These are phyloP conservation scores for Castanopsis chinensis DNA, from an alignment of 306 rosid genomes.

Conservation along the genomic window DNA sequence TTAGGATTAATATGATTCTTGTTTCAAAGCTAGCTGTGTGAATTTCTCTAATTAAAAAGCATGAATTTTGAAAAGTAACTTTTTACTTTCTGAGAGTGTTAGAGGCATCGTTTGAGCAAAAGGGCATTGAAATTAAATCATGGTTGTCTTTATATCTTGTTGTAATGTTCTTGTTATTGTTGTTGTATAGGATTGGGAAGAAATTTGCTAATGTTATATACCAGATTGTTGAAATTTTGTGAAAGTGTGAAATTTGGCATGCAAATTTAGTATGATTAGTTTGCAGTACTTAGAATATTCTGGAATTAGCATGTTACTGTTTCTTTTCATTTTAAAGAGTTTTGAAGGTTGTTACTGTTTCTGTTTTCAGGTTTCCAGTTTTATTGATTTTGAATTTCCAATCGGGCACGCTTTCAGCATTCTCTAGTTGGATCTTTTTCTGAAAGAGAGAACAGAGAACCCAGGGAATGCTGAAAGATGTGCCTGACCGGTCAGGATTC, in stretches of 20 bases:
- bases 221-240: neutral
- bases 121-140: no score
- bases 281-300: neutral
- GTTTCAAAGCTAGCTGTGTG: no score
- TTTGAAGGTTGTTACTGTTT: neutral
- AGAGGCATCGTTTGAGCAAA: no score
- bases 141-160: no score
- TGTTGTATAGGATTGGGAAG: no score
- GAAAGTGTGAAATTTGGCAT: no score
- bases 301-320: neutral
- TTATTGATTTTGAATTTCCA: neutral
- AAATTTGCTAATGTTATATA: neutral
- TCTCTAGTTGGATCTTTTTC: slow-evolving; percentile 10
- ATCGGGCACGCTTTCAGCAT: slow-evolving; percentile 9
- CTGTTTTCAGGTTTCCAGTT: slow-evolving; percentile 24
- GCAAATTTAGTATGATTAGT: neutral
- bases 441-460: slow-evolving; percentile 21
- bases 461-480: slow-evolving; percentile 74
- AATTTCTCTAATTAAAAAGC: no score
- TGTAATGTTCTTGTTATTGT: no score
- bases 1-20: no score
- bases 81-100: no score
- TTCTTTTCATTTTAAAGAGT: neutral
- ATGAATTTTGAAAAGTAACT: no score
- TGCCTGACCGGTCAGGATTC: slow-evolving; percentile 29